Evolutionary conservation across 1,284 basidiomycete species (phyloP).

Genomic region (Leucoagaricus sp.): DNA sequence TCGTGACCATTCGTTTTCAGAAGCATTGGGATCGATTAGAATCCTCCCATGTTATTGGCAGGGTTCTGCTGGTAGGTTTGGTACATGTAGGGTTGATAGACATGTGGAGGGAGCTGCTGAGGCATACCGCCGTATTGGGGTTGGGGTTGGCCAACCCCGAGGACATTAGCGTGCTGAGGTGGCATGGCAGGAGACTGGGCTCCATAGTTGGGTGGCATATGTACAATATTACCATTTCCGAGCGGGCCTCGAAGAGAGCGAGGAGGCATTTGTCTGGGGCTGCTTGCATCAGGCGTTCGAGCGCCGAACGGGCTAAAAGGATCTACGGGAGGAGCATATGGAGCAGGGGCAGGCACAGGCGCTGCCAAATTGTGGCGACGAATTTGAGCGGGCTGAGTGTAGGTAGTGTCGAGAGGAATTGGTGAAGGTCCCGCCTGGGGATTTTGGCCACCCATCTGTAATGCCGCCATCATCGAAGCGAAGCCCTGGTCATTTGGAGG

Average conservation of each 20-base stretch:
- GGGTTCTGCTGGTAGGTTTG: conserved; percentile 71
- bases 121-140: conserved; percentile 59
- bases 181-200: conserved; percentile 60
- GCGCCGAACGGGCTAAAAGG: conserved; percentile 76
- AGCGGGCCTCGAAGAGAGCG: conserved; percentile 51
- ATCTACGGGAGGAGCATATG: conserved; percentile 65
- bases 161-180: conserved; percentile 55
- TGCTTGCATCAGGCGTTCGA: conserved; percentile 60
- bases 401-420: conserved; percentile 67
- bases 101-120: conserved; percentile 56
- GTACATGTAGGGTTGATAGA: conserved; percentile 83
- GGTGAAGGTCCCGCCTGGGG: conserved; percentile 77
- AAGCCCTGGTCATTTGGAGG: conserved; percentile 79
- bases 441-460: conserved; percentile 85
- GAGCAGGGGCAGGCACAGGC: conserved; percentile 45
- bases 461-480: conserved; percentile 85
- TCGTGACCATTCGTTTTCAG: conserved; percentile 37
- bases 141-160: conserved; percentile 64
- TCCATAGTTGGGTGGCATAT: conserved; percentile 53
- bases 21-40: conserved; percentile 46
- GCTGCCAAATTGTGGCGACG: conserved; percentile 40
- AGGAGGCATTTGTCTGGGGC: conserved; percentile 43
- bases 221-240: conserved; percentile 36
- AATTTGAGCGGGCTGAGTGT: conserved; percentile 37
- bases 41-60: conserved; percentile 68